Conservation (phyloP, 2,329 filamentous ascomycete genomes). For the Diaporthe capsici region DNA sequence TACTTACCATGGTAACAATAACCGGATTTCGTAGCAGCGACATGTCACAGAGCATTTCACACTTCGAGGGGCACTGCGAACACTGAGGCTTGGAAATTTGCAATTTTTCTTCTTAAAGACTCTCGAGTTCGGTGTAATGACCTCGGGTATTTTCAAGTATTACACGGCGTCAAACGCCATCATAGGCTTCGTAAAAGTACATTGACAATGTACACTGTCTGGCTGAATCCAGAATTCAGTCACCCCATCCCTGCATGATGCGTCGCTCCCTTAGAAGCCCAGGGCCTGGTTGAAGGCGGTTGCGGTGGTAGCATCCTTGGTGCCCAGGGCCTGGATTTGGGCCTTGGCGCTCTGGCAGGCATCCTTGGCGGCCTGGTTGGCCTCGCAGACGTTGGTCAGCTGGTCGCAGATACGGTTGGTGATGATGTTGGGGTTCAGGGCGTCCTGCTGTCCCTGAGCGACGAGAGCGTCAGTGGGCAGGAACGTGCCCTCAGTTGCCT, state of each 20-base stretch:
- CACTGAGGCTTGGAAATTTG: background rate
- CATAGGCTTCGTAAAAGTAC: background rate
- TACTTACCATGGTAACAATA: background rate
- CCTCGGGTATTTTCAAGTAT: background rate
- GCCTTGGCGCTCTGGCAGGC: slow-evolving; percentile 68
- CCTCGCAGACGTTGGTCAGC: slow-evolving; percentile 75
- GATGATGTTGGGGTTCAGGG: slow-evolving; percentile 51
- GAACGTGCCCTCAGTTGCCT: slow-evolving; percentile 69
- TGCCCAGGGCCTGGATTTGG: slow-evolving; percentile 49
- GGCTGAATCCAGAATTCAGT: background rate
- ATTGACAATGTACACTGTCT: background rate
- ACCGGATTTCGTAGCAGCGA: background rate
- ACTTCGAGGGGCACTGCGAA: background rate
- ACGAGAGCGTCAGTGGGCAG: slow-evolving; percentile 68
- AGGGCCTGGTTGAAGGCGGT: slow-evolving; percentile 58
- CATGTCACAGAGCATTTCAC: background rate
- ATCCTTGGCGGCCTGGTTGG: slow-evolving; percentile 70
- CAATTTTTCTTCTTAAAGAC: background rate
- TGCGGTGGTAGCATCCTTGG: slow-evolving; percentile 55
- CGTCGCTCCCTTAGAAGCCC: slow-evolving; percentile 55
- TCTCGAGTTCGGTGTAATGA: background rate
- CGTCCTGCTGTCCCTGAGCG: slow-evolving; percentile 59
- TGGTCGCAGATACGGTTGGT: slow-evolving; percentile 80
- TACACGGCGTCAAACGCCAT: background rate
- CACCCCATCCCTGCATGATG: background rate